Evolutionary conservation across 495 filamentous ascomycete genomes (phyloP), one percentile per base, ranked within the genome.

Genomic region (Penicillium taxi): DNA sequence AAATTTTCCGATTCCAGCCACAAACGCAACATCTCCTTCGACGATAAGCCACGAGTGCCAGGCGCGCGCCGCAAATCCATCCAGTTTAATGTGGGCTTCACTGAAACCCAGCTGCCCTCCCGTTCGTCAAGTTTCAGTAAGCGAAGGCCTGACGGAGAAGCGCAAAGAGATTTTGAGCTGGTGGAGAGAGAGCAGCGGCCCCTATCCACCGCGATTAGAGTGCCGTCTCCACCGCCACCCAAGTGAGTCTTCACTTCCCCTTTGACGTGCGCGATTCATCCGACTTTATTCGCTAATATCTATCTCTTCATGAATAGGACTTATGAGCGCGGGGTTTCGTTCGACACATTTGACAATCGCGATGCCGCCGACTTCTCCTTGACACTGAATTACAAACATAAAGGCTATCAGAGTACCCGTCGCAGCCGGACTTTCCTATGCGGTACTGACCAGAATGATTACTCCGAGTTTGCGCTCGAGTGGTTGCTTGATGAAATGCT

Each of bases 401-500:
- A 81, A 40, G 85, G 90, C 40, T 95, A 96, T 58, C 81, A 85
- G 45, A 82, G 78, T 44, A 83, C 80, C 35, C 77, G 84, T 26
- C 75, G 86, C 23, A 93, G 87, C 7, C 77, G 90, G 26, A 96
- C 88, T 2, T 96, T 96, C 55, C 76, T 96, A 48, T 90, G 88
- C 35, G 91, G 91, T 1, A 86, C 87, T 20, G 91, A 98, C 58
- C 82, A 93, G 54, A 91, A 96, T 49, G 79, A 86, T 39, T 96
- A 96, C 62, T 95, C 90, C 13, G 88, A 96, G 32, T 93, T 86
- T 64, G 91, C 91, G 6, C 70, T 98, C 9, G 80, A 93, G 55
- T 98, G 89, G 87, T 72, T 96, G 31, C 74, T 98, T 18, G 86
- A 93, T 52, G 88, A 95, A 53, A 68, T 96, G 44, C 89, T 96